Percentiles rank a stretch among this genome's conserved stretches.
Evolutionary conservation across 305 asterid genomes (phyloP).

Genomic region (Rubia balearica): DNA sequence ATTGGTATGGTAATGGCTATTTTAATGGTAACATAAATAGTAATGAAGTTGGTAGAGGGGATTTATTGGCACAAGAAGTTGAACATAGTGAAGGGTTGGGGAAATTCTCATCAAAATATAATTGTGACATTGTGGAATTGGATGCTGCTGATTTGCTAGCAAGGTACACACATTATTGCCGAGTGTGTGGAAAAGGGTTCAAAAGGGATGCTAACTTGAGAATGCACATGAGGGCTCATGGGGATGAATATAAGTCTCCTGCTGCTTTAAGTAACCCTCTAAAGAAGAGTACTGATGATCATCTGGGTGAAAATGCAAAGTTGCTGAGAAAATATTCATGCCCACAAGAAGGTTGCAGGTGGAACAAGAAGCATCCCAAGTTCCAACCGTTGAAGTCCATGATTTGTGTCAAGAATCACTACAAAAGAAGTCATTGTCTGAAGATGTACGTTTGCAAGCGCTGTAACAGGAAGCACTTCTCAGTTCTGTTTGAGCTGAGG

Average conservation of each 20-base stretch:
- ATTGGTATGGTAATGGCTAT: conserved; percentile 21
- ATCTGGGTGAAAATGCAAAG: background rate
- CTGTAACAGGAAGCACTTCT: conserved; percentile 57
- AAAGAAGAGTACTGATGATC: conserved; percentile 19
- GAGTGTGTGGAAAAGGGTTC: conserved; percentile 80
- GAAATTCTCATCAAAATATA: background rate
- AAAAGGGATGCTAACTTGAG: conserved; percentile 85
- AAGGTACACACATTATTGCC: conserved; percentile 76
- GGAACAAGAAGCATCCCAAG: conserved; percentile 61
- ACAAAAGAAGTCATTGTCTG: conserved; percentile 81
- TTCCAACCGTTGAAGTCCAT: conserved; percentile 77
- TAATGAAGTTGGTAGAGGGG: conserved; percentile 12
- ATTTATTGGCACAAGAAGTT: conserved; percentile 4
- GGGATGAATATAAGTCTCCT: conserved; percentile 71
- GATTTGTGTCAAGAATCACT: conserved; percentile 88
- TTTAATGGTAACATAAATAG: conserved; percentile 4
- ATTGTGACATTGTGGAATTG: conserved; percentile 49
- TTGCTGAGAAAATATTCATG: conserved; percentile 56
- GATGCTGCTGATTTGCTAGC: conserved; percentile 66
- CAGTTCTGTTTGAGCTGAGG: conserved; percentile 70
- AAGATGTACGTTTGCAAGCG: conserved; percentile 79
- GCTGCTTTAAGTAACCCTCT: conserved; percentile 66
- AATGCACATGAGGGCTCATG: conserved; percentile 97
- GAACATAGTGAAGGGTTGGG: background rate
- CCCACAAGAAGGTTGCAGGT: conserved; percentile 79